Evolutionary conservation across 495 filamentous ascomycete species (phyloP).

Genomic region (Penicillium turbatum): DNA sequence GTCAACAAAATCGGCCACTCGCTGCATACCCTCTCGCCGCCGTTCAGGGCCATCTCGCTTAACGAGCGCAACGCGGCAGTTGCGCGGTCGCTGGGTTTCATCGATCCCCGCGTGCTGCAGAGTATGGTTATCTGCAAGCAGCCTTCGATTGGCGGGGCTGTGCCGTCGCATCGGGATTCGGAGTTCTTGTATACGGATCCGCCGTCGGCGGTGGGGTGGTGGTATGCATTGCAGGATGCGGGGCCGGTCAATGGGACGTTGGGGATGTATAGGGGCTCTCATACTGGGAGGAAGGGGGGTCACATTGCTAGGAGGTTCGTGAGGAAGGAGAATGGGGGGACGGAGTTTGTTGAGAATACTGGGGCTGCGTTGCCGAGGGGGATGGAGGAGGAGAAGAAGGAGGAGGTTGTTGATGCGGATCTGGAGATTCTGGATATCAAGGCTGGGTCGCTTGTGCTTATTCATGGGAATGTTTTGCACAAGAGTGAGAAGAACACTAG

Average conservation of each 20-base stretch:
- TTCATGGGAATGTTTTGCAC: slow-evolving; percentile 94
- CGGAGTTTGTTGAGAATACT: slow-evolving; percentile 52
- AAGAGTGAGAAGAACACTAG: slow-evolving; percentile 93
- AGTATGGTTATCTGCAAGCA: slow-evolving; percentile 99
- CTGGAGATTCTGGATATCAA: slow-evolving; percentile 76
- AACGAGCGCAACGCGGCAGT: slow-evolving; percentile 56
- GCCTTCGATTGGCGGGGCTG: slow-evolving; percentile 86
- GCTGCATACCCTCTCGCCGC: slow-evolving; percentile 68
- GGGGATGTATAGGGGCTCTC: slow-evolving; percentile 76
- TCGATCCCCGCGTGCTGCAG: slow-evolving; percentile 73
- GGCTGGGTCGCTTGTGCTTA: slow-evolving; percentile 83
- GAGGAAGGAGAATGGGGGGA: slow-evolving; percentile 51
- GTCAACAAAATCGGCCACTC: slow-evolving; percentile 98
- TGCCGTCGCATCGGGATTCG: slow-evolving; percentile 83
- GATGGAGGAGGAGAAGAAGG: slow-evolving; percentile 31
- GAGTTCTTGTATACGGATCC: slow-evolving; percentile 92
- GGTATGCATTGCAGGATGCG: slow-evolving; percentile 93
- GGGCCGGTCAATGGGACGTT: slow-evolving; percentile 81
- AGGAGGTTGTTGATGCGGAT: slow-evolving; percentile 44
- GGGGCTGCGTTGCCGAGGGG: slow-evolving; percentile 45
- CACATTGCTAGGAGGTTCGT: slow-evolving; percentile 71
- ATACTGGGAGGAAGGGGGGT: slow-evolving; percentile 42
- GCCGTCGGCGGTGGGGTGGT: slow-evolving; percentile 86
- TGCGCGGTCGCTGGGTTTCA: slow-evolving; percentile 66
- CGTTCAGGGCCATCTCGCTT: slow-evolving; percentile 62